phyloP scores from a whole-genome alignment of 2,329 filamentous ascomycete genomes.

The Microsporum ferrugineum region DNA sequence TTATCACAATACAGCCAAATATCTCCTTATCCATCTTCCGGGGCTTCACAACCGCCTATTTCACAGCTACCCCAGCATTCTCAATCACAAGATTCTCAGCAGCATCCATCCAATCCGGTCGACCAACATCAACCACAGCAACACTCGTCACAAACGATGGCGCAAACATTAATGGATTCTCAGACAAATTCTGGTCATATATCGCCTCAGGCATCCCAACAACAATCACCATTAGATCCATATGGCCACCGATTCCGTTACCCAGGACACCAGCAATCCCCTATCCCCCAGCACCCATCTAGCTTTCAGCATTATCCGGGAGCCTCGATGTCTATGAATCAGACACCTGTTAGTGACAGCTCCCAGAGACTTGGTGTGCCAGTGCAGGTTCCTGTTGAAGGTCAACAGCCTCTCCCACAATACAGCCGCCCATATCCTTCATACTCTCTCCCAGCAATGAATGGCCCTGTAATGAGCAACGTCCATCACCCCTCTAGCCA shows the following conservation, averaged over 20 bases:
- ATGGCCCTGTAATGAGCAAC: constrained; percentile 63
- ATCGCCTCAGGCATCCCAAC: constrained; percentile 39
- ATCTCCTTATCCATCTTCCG: constrained; percentile 49
- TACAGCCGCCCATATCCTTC: constrained; percentile 36
- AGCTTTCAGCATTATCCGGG: constrained; percentile 29
- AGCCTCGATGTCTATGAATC: constrained; percentile 22
- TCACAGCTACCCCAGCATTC: constrained; percentile 23
- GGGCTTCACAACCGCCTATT: constrained; percentile 32
- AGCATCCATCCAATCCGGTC: constrained; percentile 15
- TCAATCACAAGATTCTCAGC: constrained; percentile 17
- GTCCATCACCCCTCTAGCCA: constrained; percentile 61
- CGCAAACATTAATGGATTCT: constrained; percentile 37
- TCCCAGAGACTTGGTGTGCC: constrained; percentile 46
- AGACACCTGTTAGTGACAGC: constrained; percentile 33
- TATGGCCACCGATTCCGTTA: constrained; percentile 41
- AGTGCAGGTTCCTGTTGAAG: constrained; percentile 30
- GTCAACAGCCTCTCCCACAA: constrained; percentile 26
- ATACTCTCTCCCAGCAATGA: constrained; percentile 51
- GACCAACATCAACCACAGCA: constrained; percentile 18
- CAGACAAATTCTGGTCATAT: constrained; percentile 29
- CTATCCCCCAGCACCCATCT: constrained; percentile 38
- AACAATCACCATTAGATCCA: constrained; percentile 48
- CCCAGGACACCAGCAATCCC: constrained; percentile 33
- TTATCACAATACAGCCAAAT: constrained; percentile 57
- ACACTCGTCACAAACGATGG: constrained; percentile 31